Percentiles rank a stretch among this genome's conserved stretches.
Evolutionary conservation across 83 land plant species (phyloP).

Genomic region (Picea abies): DNA sequence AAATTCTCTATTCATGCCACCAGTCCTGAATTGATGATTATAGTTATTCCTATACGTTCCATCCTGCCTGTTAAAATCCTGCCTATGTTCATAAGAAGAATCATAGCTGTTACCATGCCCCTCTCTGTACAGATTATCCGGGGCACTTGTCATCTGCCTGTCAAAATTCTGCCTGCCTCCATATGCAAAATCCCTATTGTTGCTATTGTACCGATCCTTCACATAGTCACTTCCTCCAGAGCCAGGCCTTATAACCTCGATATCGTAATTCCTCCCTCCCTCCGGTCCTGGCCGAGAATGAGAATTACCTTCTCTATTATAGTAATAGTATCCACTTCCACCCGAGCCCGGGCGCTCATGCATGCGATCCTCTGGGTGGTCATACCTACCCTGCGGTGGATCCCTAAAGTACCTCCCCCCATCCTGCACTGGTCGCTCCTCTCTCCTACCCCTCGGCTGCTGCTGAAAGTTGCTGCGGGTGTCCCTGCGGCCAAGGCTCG

Average conservation of each 20-base stretch:
- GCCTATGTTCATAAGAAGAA: constrained; percentile 2
- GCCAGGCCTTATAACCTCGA: constrained; percentile 7
- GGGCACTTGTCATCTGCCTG: not conserved
- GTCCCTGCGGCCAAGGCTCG: constrained; percentile 2
- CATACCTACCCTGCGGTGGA: constrained; percentile 6
- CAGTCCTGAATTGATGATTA: constrained; percentile 6
- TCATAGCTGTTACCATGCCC: not conserved
- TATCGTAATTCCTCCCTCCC: constrained; percentile 6
- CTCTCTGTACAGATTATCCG: not conserved
- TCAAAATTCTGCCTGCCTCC: constrained; percentile 12
- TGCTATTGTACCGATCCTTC: not conserved
- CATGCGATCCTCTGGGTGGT: not conserved
- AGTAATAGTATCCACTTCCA: not conserved
- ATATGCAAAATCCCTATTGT: constrained; percentile 10
- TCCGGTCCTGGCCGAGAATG: not conserved
- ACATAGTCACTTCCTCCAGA: constrained; percentile 8
- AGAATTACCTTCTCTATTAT: constrained; percentile 12
- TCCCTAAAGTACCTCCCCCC: constrained; percentile 1
- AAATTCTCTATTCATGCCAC: constrained; percentile 14
- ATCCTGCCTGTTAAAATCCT: constrained; percentile 12
- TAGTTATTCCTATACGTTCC: not conserved
- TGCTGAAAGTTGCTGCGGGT: not conserved
- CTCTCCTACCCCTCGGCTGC: constrained; percentile 10
- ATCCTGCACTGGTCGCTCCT: not conserved
- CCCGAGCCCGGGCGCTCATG: not conserved